A percentile compares a stretch with the other conserved stretches of the same genome.
These are phyloP conservation scores for Marasmius oreades DNA, from an alignment of 1,284 basidiomycete species.

Conservation along the genomic window DNA sequence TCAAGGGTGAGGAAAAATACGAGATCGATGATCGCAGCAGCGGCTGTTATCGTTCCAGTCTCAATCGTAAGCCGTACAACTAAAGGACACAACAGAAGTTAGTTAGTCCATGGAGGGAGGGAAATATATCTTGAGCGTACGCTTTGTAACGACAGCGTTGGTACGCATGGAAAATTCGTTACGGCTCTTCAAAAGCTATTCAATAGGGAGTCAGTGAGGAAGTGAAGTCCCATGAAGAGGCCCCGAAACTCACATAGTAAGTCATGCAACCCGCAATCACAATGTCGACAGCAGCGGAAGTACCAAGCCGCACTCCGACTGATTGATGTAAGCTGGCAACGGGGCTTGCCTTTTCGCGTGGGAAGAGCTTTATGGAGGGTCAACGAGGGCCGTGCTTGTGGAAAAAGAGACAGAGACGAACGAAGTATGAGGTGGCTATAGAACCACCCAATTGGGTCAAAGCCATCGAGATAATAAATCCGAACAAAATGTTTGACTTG, in stretches of 20 bases:
- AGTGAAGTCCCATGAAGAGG: not conserved
- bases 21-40: constrained; percentile 18
- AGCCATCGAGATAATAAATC: constrained; percentile 10
- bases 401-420: constrained; percentile 6
- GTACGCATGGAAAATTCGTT: not conserved
- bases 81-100: not conserved
- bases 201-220: not conserved
- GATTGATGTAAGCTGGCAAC: constrained; percentile 9
- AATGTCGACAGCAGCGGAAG: constrained; percentile 14
- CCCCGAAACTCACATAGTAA: constrained; percentile 15
- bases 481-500: constrained; percentile 8
- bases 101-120: not conserved
- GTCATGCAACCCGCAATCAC: constrained; percentile 18
- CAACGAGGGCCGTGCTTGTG: not conserved
- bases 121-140: not conserved
- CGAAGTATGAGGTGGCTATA: constrained; percentile 12
- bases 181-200: constrained; percentile 14
- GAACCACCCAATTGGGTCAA: constrained; percentile 14
- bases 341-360: constrained; percentile 10
- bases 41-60: constrained; percentile 16
- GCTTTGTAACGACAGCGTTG: constrained; percentile 13
- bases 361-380: not conserved
- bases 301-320: constrained; percentile 15
- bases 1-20: constrained; percentile 14
- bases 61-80: constrained; percentile 18